Evolutionary conservation across 2,329 filamentous ascomycete genomes (phyloP).

Genomic region (Tolypocladium cylindrosporum): DNA sequence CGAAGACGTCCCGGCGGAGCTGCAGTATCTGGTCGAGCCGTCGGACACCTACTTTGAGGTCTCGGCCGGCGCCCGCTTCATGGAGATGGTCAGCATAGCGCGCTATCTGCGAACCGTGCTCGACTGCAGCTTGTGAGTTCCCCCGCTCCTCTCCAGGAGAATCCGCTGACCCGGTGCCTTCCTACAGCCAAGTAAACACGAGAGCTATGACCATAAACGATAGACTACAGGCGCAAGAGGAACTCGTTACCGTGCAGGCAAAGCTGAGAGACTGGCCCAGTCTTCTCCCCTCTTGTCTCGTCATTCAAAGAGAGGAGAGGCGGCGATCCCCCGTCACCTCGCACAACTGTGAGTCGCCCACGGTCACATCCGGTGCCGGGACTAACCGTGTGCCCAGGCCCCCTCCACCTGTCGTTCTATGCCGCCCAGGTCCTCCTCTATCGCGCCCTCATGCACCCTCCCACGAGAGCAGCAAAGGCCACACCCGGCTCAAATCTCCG

Average conservation of each 20-base stretch:
- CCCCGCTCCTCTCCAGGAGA: background rate
- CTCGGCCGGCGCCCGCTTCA: slow-evolving; percentile 26
- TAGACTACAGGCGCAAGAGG: slow-evolving; percentile 8
- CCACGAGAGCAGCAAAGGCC: slow-evolving; percentile 28
- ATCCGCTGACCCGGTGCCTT: slow-evolving; percentile 2
- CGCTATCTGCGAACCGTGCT: slow-evolving; percentile 20
- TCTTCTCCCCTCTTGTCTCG: slow-evolving; percentile 24
- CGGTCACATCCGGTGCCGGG: background rate
- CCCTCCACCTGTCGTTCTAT: slow-evolving; percentile 31
- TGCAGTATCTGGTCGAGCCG: slow-evolving; percentile 23
- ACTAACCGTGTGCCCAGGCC: slow-evolving; percentile 13
- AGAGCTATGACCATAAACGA: slow-evolving; percentile 6
- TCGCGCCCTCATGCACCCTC: slow-evolving; percentile 34
- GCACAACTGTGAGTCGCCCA: slow-evolving; percentile 13
- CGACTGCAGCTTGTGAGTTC: slow-evolving; percentile 22
- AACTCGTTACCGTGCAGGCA: slow-evolving; percentile 16
- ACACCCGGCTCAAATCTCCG: slow-evolving; percentile 24
- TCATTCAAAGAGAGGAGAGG: slow-evolving; percentile 11
- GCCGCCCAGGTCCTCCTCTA: slow-evolving; percentile 30
- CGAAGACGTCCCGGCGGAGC: slow-evolving; percentile 27
- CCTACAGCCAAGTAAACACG: slow-evolving; percentile 15
- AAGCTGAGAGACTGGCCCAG: slow-evolving; percentile 24
- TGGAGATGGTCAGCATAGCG: slow-evolving; percentile 22
- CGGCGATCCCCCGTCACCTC: slow-evolving; percentile 5
- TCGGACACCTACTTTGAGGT: slow-evolving; percentile 20